Conservation (phyloP, 2,329 filamentous ascomycete genomes). For the Lachnellula suecica region DNA sequence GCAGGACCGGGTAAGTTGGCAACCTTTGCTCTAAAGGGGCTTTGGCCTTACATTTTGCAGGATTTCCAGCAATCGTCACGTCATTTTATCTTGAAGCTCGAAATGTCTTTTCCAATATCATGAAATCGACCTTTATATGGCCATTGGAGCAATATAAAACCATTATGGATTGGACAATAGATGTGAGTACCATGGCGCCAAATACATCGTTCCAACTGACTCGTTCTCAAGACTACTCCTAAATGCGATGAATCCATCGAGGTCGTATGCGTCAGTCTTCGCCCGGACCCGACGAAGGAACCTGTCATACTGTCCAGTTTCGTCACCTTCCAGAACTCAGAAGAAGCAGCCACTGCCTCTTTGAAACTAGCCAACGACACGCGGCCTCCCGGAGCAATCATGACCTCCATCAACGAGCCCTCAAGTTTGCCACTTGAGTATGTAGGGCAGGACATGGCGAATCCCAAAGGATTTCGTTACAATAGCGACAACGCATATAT, state of each 20-base stretch:
- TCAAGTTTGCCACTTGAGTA: conserved; percentile 44
- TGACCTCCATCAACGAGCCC: conserved; percentile 38
- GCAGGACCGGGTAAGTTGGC: conserved; percentile 17
- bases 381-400: conserved; percentile 37
- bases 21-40: neutral
- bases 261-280: conserved; percentile 38
- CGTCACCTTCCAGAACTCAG: conserved; percentile 40
- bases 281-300: conserved; percentile 29
- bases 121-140: conserved; percentile 42
- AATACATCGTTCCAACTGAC: neutral
- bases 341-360: conserved; percentile 35
- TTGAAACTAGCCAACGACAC: conserved; percentile 38
- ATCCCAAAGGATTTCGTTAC: conserved; percentile 49
- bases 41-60: conserved; percentile 22
- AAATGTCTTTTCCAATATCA: conserved; percentile 7
- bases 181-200: conserved; percentile 30
- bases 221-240: conserved; percentile 21
- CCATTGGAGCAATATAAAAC: conserved; percentile 43
- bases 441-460: conserved; percentile 42
- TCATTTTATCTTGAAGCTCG: conserved; percentile 44
- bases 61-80: conserved; percentile 53
- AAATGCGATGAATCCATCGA: conserved; percentile 39
- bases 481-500: conserved; percentile 51
- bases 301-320: conserved; percentile 38
- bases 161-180: conserved; percentile 47